These are phyloP conservation scores for Coemansia sp. DNA, from an alignment of 192 early-diverging fungal genomes.

Conservation along the genomic window DNA sequence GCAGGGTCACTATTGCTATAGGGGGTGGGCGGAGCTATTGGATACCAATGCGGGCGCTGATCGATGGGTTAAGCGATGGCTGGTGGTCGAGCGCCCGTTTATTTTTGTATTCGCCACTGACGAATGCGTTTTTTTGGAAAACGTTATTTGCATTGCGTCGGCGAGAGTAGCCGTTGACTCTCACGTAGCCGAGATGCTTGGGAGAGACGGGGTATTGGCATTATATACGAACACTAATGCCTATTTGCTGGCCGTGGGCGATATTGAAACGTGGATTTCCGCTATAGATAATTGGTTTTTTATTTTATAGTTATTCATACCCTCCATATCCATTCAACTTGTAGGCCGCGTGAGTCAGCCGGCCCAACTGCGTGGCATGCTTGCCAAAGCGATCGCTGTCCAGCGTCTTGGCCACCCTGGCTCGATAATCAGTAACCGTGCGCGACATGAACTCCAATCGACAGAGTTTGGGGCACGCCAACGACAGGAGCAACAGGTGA, in stretches of 20 bases:
- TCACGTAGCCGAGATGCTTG: slow-evolving; percentile 35
- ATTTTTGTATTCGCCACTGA: slow-evolving; percentile 71
- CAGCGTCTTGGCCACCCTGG: neutral
- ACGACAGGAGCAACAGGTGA: neutral
- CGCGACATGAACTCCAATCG: neutral
- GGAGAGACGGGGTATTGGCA: slow-evolving; percentile 24
- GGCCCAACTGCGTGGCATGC: neutral
- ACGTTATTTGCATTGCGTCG: slow-evolving; percentile 74
- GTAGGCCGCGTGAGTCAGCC: neutral
- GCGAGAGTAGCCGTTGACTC: slow-evolving; percentile 40
- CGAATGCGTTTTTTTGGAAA: slow-evolving; percentile 63
- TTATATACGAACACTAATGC: slow-evolving; percentile 42
- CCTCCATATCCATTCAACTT: too few species aligned
- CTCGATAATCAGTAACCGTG: neutral
- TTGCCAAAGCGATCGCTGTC: neutral
- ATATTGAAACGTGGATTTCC: slow-evolving; percentile 45
- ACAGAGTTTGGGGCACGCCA: neutral
- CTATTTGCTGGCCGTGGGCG: slow-evolving; percentile 26
- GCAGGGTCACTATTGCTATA: slow-evolving; percentile 29
- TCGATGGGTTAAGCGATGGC: slow-evolving; percentile 74
- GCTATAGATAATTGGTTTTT: slow-evolving; percentile 53
- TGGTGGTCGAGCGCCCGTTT: slow-evolving; percentile 73
- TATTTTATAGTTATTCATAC: slow-evolving; percentile 26
- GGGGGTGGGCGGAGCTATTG: slow-evolving; percentile 30
- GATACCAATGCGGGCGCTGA: slow-evolving; percentile 41